Percentiles rank a stretch among this genome's conserved stretches.
phyloP scores from a whole-genome alignment of 2,329 filamentous ascomycete genomes.

The Coleophoma cylindrospora region DNA sequence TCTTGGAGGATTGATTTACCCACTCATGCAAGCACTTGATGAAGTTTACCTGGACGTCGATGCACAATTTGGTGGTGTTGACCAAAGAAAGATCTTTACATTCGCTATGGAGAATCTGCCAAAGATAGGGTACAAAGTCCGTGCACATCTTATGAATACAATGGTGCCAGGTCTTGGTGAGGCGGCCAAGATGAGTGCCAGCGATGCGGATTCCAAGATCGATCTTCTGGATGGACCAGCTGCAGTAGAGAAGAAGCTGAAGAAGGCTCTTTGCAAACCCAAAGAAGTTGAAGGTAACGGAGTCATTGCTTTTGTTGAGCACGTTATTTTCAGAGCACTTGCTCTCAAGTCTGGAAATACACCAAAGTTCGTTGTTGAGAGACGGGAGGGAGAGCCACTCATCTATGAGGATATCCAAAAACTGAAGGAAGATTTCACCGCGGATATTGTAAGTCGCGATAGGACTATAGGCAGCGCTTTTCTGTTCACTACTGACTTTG shows the following conservation, averaged over 20 bases:
- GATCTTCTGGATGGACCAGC: slow-evolving; percentile 83
- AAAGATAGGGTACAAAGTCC: slow-evolving; percentile 72
- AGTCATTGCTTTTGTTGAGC: slow-evolving; percentile 80
- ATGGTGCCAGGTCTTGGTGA: slow-evolving; percentile 83
- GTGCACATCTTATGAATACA: slow-evolving; percentile 73
- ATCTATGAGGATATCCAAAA: slow-evolving; percentile 73
- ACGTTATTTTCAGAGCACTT: slow-evolving; percentile 74
- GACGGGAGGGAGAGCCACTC: slow-evolving; percentile 67
- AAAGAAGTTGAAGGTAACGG: slow-evolving; percentile 80
- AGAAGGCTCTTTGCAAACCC: slow-evolving; percentile 77
- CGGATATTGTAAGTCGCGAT: slow-evolving; percentile 61
- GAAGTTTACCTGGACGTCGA: slow-evolving; percentile 87
- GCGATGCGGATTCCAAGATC: slow-evolving; percentile 76
- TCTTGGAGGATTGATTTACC: slow-evolving; percentile 73
- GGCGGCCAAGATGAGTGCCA: slow-evolving; percentile 83
- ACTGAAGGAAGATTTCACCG: slow-evolving; percentile 74
- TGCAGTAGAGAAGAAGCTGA: slow-evolving; percentile 72
- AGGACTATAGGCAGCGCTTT: too few species aligned
- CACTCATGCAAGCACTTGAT: slow-evolving; percentile 84
- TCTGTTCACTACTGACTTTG: too few species aligned
- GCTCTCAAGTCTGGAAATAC: slow-evolving; percentile 50
- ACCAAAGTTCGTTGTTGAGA: slow-evolving; percentile 63
- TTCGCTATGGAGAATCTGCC: slow-evolving; percentile 81
- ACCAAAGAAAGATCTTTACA: slow-evolving; percentile 87
- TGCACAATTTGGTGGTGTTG: slow-evolving; percentile 79